Evolutionary conservation across 805 yeast species (phyloP).

Genomic region (Saccharomyces kudriavzevii): DNA sequence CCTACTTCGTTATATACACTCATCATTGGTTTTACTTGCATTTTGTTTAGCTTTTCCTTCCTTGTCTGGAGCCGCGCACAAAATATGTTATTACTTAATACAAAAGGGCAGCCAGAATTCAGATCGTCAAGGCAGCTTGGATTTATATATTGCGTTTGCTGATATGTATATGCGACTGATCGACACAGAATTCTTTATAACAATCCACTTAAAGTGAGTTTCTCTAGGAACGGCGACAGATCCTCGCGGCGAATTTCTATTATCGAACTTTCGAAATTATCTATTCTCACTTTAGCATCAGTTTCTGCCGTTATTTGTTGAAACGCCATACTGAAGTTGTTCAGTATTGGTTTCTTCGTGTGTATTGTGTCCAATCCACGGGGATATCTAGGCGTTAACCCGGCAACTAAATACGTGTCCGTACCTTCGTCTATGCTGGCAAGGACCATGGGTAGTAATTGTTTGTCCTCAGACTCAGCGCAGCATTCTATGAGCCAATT

Average conservation of each 20-base stretch:
- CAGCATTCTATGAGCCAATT: slow-evolving; percentile 87
- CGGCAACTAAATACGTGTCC: slow-evolving; percentile 79
- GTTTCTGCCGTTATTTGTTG: slow-evolving; percentile 78
- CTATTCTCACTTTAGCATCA: slow-evolving; percentile 83
- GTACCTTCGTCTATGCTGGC: slow-evolving; percentile 70
- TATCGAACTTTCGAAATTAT: slow-evolving; percentile 89
- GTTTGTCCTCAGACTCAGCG: slow-evolving; percentile 61
- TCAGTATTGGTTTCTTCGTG: slow-evolving; percentile 43
- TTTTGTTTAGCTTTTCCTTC: neutral
- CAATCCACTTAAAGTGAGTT: slow-evolving; percentile 65
- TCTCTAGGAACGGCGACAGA: slow-evolving; percentile 77
- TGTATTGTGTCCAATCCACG: slow-evolving; percentile 32
- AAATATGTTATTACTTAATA: neutral
- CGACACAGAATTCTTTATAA: slow-evolving; percentile 21
- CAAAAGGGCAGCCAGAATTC: neutral
- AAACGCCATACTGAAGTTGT: slow-evolving; percentile 85
- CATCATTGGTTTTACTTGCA: neutral
- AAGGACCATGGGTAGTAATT: slow-evolving; percentile 70
- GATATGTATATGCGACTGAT: neutral
- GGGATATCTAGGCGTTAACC: slow-evolving; percentile 78
- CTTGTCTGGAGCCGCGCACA: neutral
- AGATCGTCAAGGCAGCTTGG: neutral
- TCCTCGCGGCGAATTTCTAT: slow-evolving; percentile 87
- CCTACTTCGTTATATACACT: neutral
- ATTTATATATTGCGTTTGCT: neutral